Percentiles rank a stretch among this genome's conserved stretches.
These are phyloP conservation scores for Didymosphaeria variabile DNA, from an alignment of 2,329 filamentous ascomycete species.

Conservation along the genomic window DNA sequence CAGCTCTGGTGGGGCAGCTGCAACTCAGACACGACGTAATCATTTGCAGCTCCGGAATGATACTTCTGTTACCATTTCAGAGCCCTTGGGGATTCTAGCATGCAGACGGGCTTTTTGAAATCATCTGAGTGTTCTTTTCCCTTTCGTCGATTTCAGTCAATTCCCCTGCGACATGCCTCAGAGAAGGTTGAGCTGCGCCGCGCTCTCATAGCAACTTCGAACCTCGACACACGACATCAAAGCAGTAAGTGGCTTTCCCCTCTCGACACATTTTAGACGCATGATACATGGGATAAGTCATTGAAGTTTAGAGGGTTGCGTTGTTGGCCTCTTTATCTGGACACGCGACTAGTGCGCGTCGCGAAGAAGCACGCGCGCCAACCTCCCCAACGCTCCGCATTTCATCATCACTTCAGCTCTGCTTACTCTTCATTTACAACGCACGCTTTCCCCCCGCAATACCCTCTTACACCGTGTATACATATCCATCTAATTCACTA, in stretches of 20 bases:
- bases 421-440: conserved; percentile 1
- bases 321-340: neutral
- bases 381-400: conserved; percentile 8
- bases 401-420: conserved; percentile 12
- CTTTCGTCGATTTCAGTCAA: neutral
- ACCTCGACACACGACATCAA: neutral
- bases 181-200: neutral
- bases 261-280: neutral
- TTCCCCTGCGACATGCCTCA: neutral
- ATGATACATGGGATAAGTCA: neutral
- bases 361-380: conserved; percentile 11
- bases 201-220: neutral
- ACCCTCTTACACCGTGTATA: neutral
- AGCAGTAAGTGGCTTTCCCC: too few relatives aligned
- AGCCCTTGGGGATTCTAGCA: neutral
- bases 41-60: neutral
- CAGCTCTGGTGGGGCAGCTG: conserved; percentile 29
- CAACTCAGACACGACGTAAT: conserved; percentile 3
- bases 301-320: neutral
- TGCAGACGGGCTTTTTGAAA: neutral
- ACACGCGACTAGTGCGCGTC: conserved; percentile 13
- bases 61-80: neutral
- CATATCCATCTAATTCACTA: neutral
- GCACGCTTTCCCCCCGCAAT: conserved; percentile 1
- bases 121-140: neutral